Evolutionary conservation across 2,329 filamentous ascomycete species (phyloP).

Genomic region (Fragosphaeria purpurea): DNA sequence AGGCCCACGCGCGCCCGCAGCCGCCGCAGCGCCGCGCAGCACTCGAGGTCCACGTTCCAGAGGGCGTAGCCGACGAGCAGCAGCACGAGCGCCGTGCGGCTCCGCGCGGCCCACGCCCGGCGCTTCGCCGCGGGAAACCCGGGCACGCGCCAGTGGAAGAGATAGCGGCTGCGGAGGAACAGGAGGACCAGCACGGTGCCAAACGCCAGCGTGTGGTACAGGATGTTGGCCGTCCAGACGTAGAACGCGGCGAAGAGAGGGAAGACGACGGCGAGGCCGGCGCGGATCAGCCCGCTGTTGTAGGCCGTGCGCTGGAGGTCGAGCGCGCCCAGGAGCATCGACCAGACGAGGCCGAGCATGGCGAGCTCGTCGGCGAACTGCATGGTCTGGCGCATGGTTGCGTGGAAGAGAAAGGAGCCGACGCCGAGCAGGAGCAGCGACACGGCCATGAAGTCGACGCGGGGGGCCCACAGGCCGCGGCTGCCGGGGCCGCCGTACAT

Average conservation of each 20-base stretch:
- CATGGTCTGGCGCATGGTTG: constrained; percentile 29
- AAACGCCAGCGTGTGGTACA: constrained; percentile 31
- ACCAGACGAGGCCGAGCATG: constrained; percentile 44
- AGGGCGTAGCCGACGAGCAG: constrained; percentile 38
- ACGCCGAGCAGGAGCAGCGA: constrained; percentile 31
- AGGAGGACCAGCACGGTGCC: constrained; percentile 21
- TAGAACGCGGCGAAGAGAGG: constrained; percentile 31
- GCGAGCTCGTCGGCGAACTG: constrained; percentile 46
- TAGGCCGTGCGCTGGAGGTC: constrained; percentile 31
- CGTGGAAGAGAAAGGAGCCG: constrained; percentile 33
- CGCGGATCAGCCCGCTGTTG: constrained; percentile 7
- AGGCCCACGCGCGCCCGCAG: constrained; percentile 36
- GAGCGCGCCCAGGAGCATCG: constrained; percentile 39
- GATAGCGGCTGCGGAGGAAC: constrained; percentile 22
- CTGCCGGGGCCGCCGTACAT: constrained; percentile 4
- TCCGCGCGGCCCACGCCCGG: constrained; percentile 17
- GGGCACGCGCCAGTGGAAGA: constrained; percentile 20
- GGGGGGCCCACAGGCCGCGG: constrained; percentile 9
- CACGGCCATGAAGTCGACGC: constrained; percentile 29
- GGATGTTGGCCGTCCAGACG: constrained; percentile 29
- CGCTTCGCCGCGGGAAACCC: constrained; percentile 19
- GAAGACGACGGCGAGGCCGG: constrained; percentile 29
- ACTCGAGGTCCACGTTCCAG: constrained; percentile 47
- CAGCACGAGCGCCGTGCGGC: constrained; percentile 21
- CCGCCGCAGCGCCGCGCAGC: constrained; percentile 36